A percentile compares a stretch with the other conserved stretches of the same genome.
Evolutionary conservation across 1,284 basidiomycete genomes (phyloP).

Genomic region (Rhodotorula mucilaginosa): DNA sequence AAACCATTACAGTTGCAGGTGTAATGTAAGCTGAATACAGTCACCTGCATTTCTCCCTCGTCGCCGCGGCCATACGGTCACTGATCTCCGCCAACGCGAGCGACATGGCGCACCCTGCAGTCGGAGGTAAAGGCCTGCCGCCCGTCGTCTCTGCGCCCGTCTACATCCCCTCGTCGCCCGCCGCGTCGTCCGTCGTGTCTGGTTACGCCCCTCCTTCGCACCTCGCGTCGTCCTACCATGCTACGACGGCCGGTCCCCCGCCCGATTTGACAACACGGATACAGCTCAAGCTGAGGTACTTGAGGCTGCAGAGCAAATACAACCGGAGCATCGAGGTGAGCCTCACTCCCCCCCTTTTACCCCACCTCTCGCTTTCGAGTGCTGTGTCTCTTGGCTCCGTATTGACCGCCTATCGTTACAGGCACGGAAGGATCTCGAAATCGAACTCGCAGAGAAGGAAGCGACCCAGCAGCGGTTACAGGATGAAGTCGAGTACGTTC

Average conservation of each 20-base stretch:
- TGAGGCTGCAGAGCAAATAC: slow-evolving; percentile 24
- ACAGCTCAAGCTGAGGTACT: slow-evolving; percentile 34
- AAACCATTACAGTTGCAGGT: too few species aligned
- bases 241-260: slow-evolving; percentile 4
- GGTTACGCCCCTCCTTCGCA: not conserved
- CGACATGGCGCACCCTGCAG: not conserved
- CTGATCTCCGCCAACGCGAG: not conserved
- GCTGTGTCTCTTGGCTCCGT: not conserved
- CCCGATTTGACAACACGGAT: slow-evolving; percentile 35
- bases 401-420: not conserved
- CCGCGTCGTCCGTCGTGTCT: not conserved
- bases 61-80: too few species aligned
- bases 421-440: slow-evolving; percentile 28
- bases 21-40: too few species aligned
- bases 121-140: slow-evolving; percentile 10
- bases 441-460: slow-evolving; percentile 39
- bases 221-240: not conserved
- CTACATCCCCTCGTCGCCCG: not conserved
- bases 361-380: too few species aligned
- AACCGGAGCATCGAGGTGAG: slow-evolving; percentile 16
- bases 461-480: slow-evolving; percentile 33
- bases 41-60: too few species aligned
- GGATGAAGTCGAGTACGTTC: slow-evolving; percentile 38
- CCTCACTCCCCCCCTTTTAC: not conserved
- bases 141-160: slow-evolving; percentile 8